These are phyloP conservation scores for Blastocystis sp. DNA, from an alignment of 352 stramenopile species.

Conservation along the genomic window DNA sequence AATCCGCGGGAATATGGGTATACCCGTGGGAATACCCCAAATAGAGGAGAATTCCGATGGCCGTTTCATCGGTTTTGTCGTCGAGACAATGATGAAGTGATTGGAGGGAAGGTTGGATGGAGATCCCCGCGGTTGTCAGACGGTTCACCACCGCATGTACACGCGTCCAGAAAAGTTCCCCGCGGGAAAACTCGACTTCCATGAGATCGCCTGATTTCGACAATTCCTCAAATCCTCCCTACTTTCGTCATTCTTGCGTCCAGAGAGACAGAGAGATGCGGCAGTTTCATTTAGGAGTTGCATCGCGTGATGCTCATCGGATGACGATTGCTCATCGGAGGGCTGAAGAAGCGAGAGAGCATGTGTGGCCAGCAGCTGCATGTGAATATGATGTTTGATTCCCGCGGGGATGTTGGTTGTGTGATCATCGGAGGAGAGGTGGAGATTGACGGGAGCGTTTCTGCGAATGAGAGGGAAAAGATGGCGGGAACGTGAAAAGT, in stretches of 20 bases:
- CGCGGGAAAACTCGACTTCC: background rate
- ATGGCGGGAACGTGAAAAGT: background rate
- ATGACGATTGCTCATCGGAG: background rate
- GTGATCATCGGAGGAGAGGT: background rate
- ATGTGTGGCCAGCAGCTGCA: background rate
- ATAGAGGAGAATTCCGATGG: background rate
- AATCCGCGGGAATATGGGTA: background rate
- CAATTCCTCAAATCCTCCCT: background rate
- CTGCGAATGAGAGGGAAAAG: background rate
- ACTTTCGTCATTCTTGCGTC: conserved; percentile 20
- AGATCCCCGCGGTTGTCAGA: background rate
- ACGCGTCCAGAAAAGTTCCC: background rate
- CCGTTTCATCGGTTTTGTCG: background rate
- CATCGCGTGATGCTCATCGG: background rate
- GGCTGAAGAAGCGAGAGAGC: background rate
- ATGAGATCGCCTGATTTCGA: background rate
- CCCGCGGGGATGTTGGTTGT: background rate
- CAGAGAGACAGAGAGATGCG: background rate
- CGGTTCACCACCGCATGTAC: background rate
- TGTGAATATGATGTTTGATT: background rate
- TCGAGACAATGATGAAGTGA: background rate
- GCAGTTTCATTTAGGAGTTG: background rate
- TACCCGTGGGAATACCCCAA: background rate
- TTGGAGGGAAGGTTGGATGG: background rate
- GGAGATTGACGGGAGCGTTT: background rate